Conservation (phyloP, 2,329 filamentous ascomycete genomes). For the Coleophoma eucalyptorum region DNA sequence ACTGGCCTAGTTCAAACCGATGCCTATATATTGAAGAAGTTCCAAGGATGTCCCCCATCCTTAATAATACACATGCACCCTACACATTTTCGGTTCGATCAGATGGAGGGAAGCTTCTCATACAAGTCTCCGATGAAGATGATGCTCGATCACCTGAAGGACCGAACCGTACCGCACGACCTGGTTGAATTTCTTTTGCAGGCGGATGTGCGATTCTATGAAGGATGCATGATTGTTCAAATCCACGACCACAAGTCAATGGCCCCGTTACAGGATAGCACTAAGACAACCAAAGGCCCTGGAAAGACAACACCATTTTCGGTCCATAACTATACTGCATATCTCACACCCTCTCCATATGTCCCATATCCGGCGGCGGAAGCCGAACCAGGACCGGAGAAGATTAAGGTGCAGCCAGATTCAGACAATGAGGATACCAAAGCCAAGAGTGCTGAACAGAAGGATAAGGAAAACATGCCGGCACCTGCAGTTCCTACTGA, state of each 20-base stretch:
- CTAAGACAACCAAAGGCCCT: conserved; percentile 48
- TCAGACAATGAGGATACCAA: conserved; percentile 24
- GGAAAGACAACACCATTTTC: conserved; percentile 70
- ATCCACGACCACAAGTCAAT: conserved; percentile 81
- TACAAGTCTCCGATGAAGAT: conserved; percentile 91
- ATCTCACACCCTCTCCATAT: conserved; percentile 84
- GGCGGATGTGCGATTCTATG: conserved; percentile 77
- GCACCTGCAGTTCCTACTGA: conserved; percentile 45
- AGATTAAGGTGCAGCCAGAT: conserved; percentile 24
- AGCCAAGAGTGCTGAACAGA: conserved; percentile 30
- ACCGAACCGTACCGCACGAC: conserved; percentile 82
- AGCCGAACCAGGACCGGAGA: conserved; percentile 15
- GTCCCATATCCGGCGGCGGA: conserved; percentile 66
- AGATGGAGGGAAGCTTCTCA: conserved; percentile 86
- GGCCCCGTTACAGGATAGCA: conserved; percentile 55
- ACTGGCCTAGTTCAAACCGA: conserved; percentile 61
- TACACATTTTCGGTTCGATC: conserved; percentile 86
- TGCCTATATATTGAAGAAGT: conserved; percentile 79
- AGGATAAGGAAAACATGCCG: conserved; percentile 57
- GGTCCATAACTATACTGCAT: conserved; percentile 88
- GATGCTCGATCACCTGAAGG: conserved; percentile 70
- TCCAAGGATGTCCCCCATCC: conserved; percentile 69
- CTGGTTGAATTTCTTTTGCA: conserved; percentile 75
- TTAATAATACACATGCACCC: conserved; percentile 82
- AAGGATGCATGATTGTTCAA: conserved; percentile 91